Evolutionary conservation across 768 basidiomycete genomes (phyloP).

Genomic region (Mycena rosella): DNA sequence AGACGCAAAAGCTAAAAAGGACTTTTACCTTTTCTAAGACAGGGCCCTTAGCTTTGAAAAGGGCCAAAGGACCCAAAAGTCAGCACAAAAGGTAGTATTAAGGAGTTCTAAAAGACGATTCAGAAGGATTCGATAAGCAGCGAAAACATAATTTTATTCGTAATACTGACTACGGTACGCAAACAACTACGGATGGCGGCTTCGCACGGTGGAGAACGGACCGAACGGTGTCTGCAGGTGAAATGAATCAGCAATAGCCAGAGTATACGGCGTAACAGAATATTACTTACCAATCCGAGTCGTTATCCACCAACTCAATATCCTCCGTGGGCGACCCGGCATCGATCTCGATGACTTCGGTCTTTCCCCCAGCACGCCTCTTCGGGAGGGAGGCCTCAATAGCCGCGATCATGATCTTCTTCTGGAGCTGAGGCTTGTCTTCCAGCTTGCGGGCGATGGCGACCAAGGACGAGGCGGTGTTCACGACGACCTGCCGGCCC

Average conservation of each 20-base stretch:
- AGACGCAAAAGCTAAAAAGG: not conserved
- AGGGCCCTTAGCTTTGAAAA: not conserved
- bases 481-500: not conserved
- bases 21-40: not conserved
- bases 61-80: not conserved
- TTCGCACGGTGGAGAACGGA: not conserved
- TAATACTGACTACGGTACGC: not conserved
- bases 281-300: slow-evolving; percentile 7
- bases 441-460: not conserved
- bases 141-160: not conserved
- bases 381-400: not conserved
- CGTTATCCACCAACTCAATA: not conserved
- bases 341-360: not conserved
- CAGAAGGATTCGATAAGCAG: too few species aligned
- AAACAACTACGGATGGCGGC: not conserved
- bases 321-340: not conserved
- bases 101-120: not conserved
- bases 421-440: not conserved
- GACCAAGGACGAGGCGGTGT: not conserved
- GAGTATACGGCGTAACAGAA: not conserved
- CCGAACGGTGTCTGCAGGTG: not conserved
- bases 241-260: not conserved
- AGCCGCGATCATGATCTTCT: slow-evolving; percentile 3
- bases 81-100: not conserved
- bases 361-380: not conserved